Conservation (phyloP, 2,329 filamentous ascomycete genomes). For the Laburnicola sp. region DNA sequence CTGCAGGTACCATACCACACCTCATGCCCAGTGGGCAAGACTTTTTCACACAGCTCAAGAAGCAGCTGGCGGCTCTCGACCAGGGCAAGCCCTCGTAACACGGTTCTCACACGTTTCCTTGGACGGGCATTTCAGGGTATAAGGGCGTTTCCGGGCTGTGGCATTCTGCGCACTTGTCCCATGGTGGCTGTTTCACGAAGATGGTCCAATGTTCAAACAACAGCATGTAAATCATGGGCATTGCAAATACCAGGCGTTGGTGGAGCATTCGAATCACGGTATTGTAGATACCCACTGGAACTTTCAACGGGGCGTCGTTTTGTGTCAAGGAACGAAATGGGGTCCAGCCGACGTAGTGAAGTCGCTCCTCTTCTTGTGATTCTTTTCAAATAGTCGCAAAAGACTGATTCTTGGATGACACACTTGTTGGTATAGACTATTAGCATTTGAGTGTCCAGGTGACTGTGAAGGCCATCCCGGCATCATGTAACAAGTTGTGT, state of each 20-base stretch:
- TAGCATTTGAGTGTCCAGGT: background rate
- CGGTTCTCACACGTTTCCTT: slow-evolving; percentile 25
- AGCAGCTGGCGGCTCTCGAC: slow-evolving; percentile 49
- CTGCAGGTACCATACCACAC: slow-evolving; percentile 41
- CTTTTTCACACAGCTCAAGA: slow-evolving; percentile 52
- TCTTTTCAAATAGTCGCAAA: slow-evolving; percentile 10
- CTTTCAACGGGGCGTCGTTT: slow-evolving; percentile 10
- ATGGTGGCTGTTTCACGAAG: slow-evolving; percentile 20
- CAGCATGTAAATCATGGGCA: slow-evolving; percentile 22
- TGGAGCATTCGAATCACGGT: slow-evolving; percentile 18
- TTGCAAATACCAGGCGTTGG: slow-evolving; percentile 33
- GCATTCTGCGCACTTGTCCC: slow-evolving; percentile 21
- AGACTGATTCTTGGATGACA: background rate
- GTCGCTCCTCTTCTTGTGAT: background rate
- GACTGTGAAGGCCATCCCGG: slow-evolving; percentile 3
- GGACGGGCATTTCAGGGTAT: slow-evolving; percentile 43
- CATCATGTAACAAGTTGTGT: background rate
- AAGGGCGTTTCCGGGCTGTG: slow-evolving; percentile 36
- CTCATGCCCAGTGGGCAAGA: slow-evolving; percentile 51
- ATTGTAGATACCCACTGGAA: slow-evolving; percentile 33
- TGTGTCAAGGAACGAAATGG: slow-evolving; percentile 3
- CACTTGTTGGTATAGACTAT: background rate
- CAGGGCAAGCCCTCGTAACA: slow-evolving; percentile 39
- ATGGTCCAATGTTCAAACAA: slow-evolving; percentile 19
- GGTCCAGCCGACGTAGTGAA: background rate